Evolutionary conservation across 805 yeast species (phyloP).

Genomic region (Lipomyces yamadae): DNA sequence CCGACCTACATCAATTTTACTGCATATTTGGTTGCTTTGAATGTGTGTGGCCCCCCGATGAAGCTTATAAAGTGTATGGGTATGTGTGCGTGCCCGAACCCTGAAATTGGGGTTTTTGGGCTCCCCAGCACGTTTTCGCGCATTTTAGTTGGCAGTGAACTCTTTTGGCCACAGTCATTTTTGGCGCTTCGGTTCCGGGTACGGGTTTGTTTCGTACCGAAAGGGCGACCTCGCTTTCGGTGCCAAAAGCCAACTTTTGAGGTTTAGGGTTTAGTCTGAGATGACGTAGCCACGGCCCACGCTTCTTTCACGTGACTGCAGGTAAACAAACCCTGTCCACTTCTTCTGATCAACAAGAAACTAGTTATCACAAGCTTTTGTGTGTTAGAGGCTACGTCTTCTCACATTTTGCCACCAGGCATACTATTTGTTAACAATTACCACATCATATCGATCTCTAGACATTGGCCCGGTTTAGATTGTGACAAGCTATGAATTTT

Average conservation of each 20-base stretch:
- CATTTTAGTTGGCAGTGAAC: no score
- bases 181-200: no score
- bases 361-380: neutral
- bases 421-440: neutral
- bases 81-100: no score
- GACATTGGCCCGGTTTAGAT: neutral
- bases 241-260: neutral
- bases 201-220: no score
- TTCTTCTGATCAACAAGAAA: neutral
- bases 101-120: no score
- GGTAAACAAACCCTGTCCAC: neutral
- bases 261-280: neutral
- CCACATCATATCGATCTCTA: neutral
- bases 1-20: no score
- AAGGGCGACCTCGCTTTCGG: no score
- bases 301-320: neutral
- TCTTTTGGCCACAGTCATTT: no score
- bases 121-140: no score
- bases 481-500: conserved; percentile 62
- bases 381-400: neutral
- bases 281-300: neutral
- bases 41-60: no score
- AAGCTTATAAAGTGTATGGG: no score
- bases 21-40: no score
- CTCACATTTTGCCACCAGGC: neutral